phyloP scores from a whole-genome alignment of 768 basidiomycete genomes.

The Leccinellum luteum region DNA sequence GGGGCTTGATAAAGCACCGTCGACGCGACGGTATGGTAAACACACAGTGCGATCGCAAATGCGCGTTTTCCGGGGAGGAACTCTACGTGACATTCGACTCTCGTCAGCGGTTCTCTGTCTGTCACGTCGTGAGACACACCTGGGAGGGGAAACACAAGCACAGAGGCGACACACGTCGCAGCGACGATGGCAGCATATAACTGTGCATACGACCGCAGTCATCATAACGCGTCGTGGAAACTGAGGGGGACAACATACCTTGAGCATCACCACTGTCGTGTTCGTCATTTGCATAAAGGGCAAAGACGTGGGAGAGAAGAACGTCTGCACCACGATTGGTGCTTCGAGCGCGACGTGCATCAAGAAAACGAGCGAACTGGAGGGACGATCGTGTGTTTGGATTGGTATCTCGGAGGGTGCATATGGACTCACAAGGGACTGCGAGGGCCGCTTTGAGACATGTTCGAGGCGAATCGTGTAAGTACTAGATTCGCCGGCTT shows the following conservation, averaged over 20 bases:
- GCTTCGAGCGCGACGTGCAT: constrained; percentile 78
- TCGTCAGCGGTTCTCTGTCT: background rate
- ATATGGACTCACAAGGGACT: constrained; percentile 41
- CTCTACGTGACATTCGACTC: constrained; percentile 39
- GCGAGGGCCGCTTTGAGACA: constrained; percentile 25
- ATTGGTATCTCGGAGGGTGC: background rate
- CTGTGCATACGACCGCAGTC: constrained; percentile 34
- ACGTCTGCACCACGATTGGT: constrained; percentile 74
- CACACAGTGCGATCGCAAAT: constrained; percentile 67
- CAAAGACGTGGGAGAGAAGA: constrained; percentile 57
- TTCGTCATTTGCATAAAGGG: constrained; percentile 84
- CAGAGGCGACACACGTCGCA: constrained; percentile 55
- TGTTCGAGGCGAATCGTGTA: background rate
- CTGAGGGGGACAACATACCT: constrained; percentile 42
- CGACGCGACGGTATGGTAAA: constrained; percentile 73
- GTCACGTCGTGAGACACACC: constrained; percentile 38
- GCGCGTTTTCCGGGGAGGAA: constrained; percentile 86
- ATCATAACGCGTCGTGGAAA: background rate
- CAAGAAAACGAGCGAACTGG: constrained; percentile 67
- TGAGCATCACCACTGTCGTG: constrained; percentile 71
- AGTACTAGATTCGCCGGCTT: background rate
- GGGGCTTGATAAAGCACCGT: constrained; percentile 75
- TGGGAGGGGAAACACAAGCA: constrained; percentile 70
- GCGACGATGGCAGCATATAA: constrained; percentile 65
- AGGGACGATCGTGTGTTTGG: background rate